phyloP scores from a whole-genome alignment of 345 rosid species.

The Limnanthes douglasii region DNA sequence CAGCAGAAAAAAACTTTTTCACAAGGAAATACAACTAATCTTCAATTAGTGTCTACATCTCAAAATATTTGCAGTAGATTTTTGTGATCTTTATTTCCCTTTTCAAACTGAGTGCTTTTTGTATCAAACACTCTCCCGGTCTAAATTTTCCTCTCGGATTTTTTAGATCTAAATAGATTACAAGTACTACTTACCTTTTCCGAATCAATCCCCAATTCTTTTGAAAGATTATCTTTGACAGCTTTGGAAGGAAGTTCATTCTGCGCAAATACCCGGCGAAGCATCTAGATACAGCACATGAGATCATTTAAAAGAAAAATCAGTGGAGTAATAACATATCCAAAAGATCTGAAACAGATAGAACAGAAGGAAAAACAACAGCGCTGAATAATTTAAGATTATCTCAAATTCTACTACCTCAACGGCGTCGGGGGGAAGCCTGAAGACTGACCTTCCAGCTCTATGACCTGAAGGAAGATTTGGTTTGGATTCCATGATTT shows the following conservation, averaged over 20 bases:
- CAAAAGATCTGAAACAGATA: conserved; percentile 6
- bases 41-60: too few relatives aligned
- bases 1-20: not conserved
- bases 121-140: not conserved
- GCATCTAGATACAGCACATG: conserved; percentile 48
- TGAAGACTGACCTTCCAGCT: conserved; percentile 39
- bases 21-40: too few relatives aligned
- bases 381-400: too few relatives aligned
- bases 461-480: conserved; percentile 22
- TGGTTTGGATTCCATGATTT: conserved; percentile 16
- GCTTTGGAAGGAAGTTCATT: conserved; percentile 87
- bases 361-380: not conserved
- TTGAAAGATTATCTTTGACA: conserved; percentile 58
- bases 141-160: not conserved
- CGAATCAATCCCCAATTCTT: conserved; percentile 66
- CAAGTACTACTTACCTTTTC: conserved; percentile 51
- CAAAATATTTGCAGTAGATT: too few relatives aligned
- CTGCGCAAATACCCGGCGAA: conserved; percentile 79
- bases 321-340: too few relatives aligned
- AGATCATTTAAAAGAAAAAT: too few relatives aligned
- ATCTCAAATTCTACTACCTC: conserved; percentile 49
- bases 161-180: conserved; percentile 1
- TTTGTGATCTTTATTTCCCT: not conserved
- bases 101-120: not conserved
- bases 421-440: conserved; percentile 62